Evolutionary conservation across 306 rosid species (phyloP).

Genomic region (Oemleria cerasiformis): DNA sequence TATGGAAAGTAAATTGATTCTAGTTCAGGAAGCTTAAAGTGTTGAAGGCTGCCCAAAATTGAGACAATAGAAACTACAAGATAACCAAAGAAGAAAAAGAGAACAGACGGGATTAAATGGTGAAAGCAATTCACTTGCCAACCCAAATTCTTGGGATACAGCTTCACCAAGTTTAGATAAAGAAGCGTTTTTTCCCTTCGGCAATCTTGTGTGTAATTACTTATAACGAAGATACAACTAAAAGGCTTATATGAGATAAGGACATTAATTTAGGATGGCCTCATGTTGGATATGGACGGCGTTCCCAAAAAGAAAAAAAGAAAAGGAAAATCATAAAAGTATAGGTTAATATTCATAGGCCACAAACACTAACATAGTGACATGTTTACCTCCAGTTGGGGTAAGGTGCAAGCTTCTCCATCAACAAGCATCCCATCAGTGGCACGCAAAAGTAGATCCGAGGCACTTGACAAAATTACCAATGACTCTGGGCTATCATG

Average conservation of each 20-base stretch:
- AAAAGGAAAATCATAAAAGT: background rate
- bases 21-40: background rate
- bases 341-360: background rate
- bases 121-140: background rate
- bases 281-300: background rate
- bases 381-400: slow-evolving; percentile 80
- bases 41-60: background rate
- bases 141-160: background rate
- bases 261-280: background rate
- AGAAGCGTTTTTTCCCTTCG: background rate
- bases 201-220: slow-evolving; percentile 1
- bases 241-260: background rate
- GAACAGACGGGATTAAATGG: background rate
- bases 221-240: background rate
- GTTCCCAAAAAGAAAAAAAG: background rate
- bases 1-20: background rate
- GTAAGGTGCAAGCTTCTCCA: slow-evolving; percentile 97
- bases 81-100: background rate
- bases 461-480: slow-evolving; percentile 87
- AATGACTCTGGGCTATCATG: slow-evolving; percentile 78
- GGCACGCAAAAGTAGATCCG: slow-evolving; percentile 91
- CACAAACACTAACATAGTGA: slow-evolving; percentile 10
- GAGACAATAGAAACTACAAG: background rate
- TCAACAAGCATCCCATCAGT: slow-evolving; percentile 98
- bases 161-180: background rate